Percentiles rank a stretch among this genome's conserved stretches.
Conservation (phyloP, 139 green algal genomes). For the Chlamydomonas sp. region DNA sequence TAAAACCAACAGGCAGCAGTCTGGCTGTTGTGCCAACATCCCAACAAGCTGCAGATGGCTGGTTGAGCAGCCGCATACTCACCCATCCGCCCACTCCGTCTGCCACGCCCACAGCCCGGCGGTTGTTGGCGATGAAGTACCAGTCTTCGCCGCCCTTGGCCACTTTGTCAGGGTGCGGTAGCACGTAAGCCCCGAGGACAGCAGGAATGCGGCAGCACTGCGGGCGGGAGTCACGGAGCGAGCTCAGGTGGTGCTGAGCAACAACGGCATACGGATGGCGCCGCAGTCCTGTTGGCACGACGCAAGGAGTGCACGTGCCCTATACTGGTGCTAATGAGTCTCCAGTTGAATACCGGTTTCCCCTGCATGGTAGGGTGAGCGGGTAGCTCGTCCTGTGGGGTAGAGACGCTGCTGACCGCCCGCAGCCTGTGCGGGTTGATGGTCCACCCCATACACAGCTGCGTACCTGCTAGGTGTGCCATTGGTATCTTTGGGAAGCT, state of each 20-base stretch:
- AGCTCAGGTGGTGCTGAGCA: too few relatives aligned
- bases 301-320: background rate
- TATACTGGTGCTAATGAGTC: background rate
- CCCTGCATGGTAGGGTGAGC: too few relatives aligned
- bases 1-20: background rate
- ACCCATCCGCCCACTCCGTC: conserved; percentile 92
- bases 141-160: conserved; percentile 86
- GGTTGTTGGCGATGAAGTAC: conserved; percentile 78
- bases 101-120: conserved; percentile 77
- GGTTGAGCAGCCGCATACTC: background rate
- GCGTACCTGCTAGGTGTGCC: conserved; percentile 1
- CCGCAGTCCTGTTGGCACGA: background rate
- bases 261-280: background rate
- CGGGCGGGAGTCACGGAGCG: too few relatives aligned
- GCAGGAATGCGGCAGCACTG: conserved; percentile 30
- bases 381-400: background rate
- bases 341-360: background rate
- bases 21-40: too few relatives aligned
- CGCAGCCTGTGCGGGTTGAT: background rate
- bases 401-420: background rate
- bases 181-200: conserved; percentile 71
- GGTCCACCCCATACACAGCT: background rate
- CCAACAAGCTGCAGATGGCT: too few relatives aligned
- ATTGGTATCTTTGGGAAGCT: background rate
- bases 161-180: conserved; percentile 88